Evolutionary conservation across 2,329 filamentous ascomycete genomes (phyloP).

Genomic region (Bimuria novae-zelandiae): DNA sequence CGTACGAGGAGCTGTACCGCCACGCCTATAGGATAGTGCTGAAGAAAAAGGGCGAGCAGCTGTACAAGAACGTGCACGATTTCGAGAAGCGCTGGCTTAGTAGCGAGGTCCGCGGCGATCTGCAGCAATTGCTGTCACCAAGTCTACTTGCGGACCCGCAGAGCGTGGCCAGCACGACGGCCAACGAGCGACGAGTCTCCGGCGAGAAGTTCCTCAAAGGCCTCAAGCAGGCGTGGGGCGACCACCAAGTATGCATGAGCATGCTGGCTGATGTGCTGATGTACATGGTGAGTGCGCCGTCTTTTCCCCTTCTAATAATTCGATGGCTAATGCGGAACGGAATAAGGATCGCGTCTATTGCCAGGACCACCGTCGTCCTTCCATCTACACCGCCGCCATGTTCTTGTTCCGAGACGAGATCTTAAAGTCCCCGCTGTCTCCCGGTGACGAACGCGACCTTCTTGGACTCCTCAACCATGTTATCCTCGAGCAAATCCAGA

Average conservation of each 20-base stretch:
- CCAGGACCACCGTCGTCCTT: constrained; percentile 71
- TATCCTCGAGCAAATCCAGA: constrained; percentile 85
- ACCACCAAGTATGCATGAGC: constrained; percentile 90
- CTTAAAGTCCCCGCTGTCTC: constrained; percentile 61
- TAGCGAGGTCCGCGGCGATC: constrained; percentile 70
- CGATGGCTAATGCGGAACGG: constrained; percentile 22
- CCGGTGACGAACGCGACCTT: constrained; percentile 58
- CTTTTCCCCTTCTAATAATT: neutral
- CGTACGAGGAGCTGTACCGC: constrained; percentile 94
- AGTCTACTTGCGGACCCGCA: constrained; percentile 64
- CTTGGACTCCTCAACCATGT: constrained; percentile 79
- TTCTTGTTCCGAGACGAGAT: constrained; percentile 87
- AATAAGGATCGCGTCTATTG: constrained; percentile 77
- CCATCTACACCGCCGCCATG: constrained; percentile 84
- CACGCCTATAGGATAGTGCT: constrained; percentile 93
- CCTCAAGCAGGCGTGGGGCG: constrained; percentile 79
- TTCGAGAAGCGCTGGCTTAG: constrained; percentile 85
- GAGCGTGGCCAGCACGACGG: constrained; percentile 60
- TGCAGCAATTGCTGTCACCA: constrained; percentile 72
- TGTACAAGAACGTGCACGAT: constrained; percentile 79
- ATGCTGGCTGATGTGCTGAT: constrained; percentile 97
- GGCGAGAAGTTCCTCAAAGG: constrained; percentile 83
- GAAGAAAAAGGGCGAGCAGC: constrained; percentile 78
- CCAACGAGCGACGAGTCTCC: constrained; percentile 76
- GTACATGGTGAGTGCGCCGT: constrained; percentile 71